Evolutionary conservation across 306 rosid species (phyloP), one percentile per base, ranked within the genome.

Genomic region (Oxytropis ochrocephala): DNA sequence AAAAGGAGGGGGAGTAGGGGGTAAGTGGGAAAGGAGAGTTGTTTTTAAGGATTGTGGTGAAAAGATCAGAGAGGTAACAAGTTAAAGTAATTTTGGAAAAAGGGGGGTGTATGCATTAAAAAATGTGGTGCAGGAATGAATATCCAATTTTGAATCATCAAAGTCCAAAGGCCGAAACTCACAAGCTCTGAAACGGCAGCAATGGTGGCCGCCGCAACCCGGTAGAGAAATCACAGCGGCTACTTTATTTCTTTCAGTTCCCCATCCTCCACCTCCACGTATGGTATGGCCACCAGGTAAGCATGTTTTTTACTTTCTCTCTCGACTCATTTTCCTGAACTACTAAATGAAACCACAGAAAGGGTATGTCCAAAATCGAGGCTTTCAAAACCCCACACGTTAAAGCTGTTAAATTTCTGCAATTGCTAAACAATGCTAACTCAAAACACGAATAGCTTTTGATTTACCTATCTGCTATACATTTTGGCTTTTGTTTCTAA

Each of bases 211-310:
- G 43, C 11, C 2, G 43, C 43, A 38, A 8, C 8, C 72, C 65
- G 7, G 35, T 0, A 17, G 17, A 27, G 38, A 11, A 61, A 11
- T 35, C 59, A 30, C 58, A 32, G 30, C 13, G 33, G n/a, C 38
- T 1, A 9, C 69, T 8, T 11, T 38, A 6, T 7, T 38, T 38
- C 43, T 38, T 7, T 35, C 39, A 5, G 39, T 35, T 38, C 43
- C 66, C 8, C 18, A 7, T 38, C 36, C 19, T 8, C 64, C 3
- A 30, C 11, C 69, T 17, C 36, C 24, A 27, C 1, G 4, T 2
- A 78, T 17, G 7, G 41, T n/a, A 11, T 82, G 86, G 81, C 83
- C 56, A 65, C 83, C 78, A 78, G 86, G 86, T 78, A 78, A n/a
- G 60, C 5, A n/a, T 19, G 1, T 19, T 13, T 1, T 27, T 14